A percentile compares a stretch with the other conserved stretches of the same genome.
phyloP scores from a whole-genome alignment of 164 flowering plant species.

The Stephania japonica region DNA sequence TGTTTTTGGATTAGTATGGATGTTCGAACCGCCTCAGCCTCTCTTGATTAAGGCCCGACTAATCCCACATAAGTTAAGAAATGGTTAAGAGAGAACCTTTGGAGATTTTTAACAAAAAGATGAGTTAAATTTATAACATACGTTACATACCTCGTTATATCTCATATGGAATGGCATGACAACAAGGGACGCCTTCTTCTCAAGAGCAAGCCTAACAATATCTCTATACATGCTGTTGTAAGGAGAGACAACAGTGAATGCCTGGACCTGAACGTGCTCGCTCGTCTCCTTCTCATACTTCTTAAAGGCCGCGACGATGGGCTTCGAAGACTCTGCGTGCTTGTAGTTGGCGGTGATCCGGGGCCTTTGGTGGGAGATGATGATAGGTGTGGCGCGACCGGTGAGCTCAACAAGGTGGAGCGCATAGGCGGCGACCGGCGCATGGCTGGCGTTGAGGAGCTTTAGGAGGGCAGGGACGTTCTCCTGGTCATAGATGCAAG shows the following conservation, averaged over 20 bases:
- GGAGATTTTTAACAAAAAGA: too few relatives aligned
- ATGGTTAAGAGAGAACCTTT: too few relatives aligned
- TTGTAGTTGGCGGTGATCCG: neutral
- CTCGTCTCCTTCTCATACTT: conserved; percentile 1
- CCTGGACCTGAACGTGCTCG: neutral
- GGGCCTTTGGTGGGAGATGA: conserved; percentile 13
- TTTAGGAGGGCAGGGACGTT: conserved; percentile 35
- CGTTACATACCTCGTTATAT: neutral
- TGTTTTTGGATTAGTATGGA: too few relatives aligned
- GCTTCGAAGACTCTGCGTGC: neutral
- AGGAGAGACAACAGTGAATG: conserved; percentile 3
- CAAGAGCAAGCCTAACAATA: neutral
- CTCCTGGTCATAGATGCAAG: conserved; percentile 44
- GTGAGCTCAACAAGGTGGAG: conserved; percentile 49
- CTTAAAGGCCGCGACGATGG: neutral
- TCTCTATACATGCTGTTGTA: conserved; percentile 4
- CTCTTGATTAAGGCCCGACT: too few relatives aligned
- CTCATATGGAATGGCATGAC: neutral
- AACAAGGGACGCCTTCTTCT: neutral
- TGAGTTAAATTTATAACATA: neutral
- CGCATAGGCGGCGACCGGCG: conserved; percentile 41
- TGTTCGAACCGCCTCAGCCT: too few relatives aligned
- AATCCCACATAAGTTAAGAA: too few relatives aligned
- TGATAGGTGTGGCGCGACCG: conserved; percentile 26
- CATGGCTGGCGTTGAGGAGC: conserved; percentile 44